Base-by-base conservation (phyloP, 2,329 filamentous ascomycete genomes). In the Aspergillus oerlinghausenensis region DNA sequence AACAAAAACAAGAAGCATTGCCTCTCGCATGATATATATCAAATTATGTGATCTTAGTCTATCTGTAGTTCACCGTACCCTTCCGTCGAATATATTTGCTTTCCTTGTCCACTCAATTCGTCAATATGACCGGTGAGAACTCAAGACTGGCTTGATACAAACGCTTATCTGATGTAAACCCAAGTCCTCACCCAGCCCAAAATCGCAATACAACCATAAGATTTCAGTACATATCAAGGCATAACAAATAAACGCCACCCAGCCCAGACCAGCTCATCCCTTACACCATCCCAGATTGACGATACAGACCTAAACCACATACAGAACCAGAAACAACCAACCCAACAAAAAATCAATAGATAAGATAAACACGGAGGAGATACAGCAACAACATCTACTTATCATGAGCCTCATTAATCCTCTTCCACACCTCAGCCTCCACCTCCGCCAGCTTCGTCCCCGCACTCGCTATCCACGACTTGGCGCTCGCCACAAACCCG, bases 381-480 rank as follows among this genome's bases (percentile, higher is more conserved):
- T 17, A 17, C 11, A 35, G 47, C 28, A 29, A 3, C 10, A 29
- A 9, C 42, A 49, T 21, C 57, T 59, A 63, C 56, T 62, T 59
- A 57, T 67, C 66, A 67, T 73, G 70, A 17, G 64, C 68, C 58
- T 70, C 65, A 66, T 78, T 78, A 52, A 80, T 75, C 59, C 71
- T 70, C 69, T 68, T 77, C 79, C 79, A 81, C 49, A 78, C 74
- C 67, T 74, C 74, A 54, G 75, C 73, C 65, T 80, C 78, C 48
- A 75, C 72, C 66, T 79, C 73, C 8, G 70, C 74, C 55, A 78
- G 60, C 55, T 76, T 76, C 50, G 62, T 66, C 4, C 76, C 77
- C 21, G 74, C 76, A 50, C 59, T 68, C 42, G 65, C 67, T 55
- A 75, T 67, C 75, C 77, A 80, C 7, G 70, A 70, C 63, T 74